A percentile compares a stretch with the other conserved stretches of the same genome.
Evolutionary conservation across 257 asterid genomes (phyloP).

Genomic region (Solanum lycopersicoides): DNA sequence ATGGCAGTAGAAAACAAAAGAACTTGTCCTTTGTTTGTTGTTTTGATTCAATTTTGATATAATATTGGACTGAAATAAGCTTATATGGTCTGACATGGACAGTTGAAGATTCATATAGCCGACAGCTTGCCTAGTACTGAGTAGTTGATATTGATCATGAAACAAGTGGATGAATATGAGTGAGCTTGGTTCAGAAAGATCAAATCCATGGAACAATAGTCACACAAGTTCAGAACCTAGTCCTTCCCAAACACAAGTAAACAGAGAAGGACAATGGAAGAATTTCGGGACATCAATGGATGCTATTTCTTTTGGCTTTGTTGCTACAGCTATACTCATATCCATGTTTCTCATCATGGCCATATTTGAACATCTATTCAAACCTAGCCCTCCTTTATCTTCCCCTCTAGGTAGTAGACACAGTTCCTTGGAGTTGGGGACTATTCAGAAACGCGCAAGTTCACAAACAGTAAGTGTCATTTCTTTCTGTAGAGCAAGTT

Average conservation of each 20-base stretch:
- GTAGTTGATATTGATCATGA: no score
- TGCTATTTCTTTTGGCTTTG: conserved; percentile 78
- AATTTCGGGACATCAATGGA: conserved; percentile 68
- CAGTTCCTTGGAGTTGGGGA: conserved; percentile 9
- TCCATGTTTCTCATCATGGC: conserved; percentile 90
- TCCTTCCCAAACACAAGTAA: conserved; percentile 24
- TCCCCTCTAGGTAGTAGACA: conserved; percentile 11
- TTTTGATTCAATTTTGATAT: no score
- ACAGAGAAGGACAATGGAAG: conserved; percentile 41
- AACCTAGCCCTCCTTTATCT: conserved; percentile 25
- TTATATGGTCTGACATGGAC: neutral
- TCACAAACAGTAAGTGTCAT: conserved; percentile 14
- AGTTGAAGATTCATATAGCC: neutral
- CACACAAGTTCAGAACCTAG: conserved; percentile 33
- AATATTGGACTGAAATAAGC: neutral
- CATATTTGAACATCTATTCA: conserved; percentile 61
- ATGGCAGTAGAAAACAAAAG: no score
- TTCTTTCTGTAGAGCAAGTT: neutral
- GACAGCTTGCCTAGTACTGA: neutral
- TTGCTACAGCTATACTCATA: conserved; percentile 74
- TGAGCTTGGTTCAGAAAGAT: conserved; percentile 32
- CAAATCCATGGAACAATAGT: conserved; percentile 39
- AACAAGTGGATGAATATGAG: conserved; percentile 24
- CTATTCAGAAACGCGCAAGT: conserved; percentile 22
- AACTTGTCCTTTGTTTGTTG: neutral